Base-by-base conservation (phyloP, 495 filamentous ascomycete genomes). In the Penicillium maclennaniae region DNA sequence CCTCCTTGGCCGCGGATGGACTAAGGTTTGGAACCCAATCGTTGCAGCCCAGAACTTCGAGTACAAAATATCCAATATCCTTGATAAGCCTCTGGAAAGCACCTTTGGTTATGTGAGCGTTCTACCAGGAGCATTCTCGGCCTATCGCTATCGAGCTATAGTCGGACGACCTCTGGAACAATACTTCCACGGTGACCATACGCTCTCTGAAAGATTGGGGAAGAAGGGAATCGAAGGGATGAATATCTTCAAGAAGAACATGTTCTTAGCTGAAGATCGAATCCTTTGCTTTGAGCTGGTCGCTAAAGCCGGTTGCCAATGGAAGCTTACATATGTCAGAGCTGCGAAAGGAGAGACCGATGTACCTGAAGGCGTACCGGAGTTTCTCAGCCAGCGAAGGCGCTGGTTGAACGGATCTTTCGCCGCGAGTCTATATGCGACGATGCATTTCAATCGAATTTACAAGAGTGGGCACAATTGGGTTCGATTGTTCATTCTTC, bases 171-270 rank as follows among this genome's bases (percentile, higher is more conserved):
- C 92, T 2, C 74, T 97, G 1, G 91, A 96, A 63, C 92, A 97
- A 74, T 97, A 97, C 67, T 97, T 97, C 82, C 91, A 96, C 67
- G 92, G 92, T 75, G 92, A 97, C 64, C 91, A 96, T 69, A 97
- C 92, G 0, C 83, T 96, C 19, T 92, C 92, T 51, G 90, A 90
- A 71, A 82, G 87, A 47, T 82, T 95, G 48, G 90, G 89, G 46
- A 92, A 93, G 74, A 97, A 97, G 79, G 92, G 92, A 74, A 96
- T 97, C 65, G 92, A 97, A 68, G 92, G 91, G 55, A 97, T 97
- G 92, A 96, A 96, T 68, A 97, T 97, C 57, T 96, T 97, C 85
- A 97, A 97, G 79, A 97, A 97, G 81, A 97, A 97, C 81, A 97
- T 97, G 92, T 97, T 96, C 79, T 88, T 97, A 78, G 92, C 92